Evolutionary conservation across 2,329 filamentous ascomycete species (phyloP).

Genomic region (Aphanoascus verrucosus): DNA sequence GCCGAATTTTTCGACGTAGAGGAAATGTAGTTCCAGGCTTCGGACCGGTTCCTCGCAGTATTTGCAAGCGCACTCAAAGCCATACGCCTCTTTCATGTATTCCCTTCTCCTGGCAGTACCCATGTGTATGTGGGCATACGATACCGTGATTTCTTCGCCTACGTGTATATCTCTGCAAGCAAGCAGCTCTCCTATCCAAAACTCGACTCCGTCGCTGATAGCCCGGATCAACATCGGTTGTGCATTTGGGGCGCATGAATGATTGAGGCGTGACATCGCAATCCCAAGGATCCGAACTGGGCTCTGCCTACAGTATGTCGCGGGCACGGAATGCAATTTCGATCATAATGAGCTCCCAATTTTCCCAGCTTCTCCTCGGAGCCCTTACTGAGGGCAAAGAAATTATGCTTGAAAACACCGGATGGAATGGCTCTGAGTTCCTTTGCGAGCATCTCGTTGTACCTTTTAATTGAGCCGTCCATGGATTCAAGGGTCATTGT

Average conservation of each 20-base stretch:
- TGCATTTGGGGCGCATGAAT: conserved; percentile 22
- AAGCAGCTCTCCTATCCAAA: conserved; percentile 13
- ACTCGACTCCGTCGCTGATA: neutral
- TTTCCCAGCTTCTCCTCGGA: conserved; percentile 4
- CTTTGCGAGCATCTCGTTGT: conserved; percentile 9
- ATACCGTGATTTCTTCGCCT: conserved; percentile 20
- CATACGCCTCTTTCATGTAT: conserved; percentile 13
- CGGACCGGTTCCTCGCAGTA: conserved; percentile 15
- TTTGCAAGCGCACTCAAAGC: conserved; percentile 22
- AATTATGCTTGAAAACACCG: neutral
- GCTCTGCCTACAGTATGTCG: too few relatives aligned
- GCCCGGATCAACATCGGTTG: conserved; percentile 12
- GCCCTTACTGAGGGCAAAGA: conserved; percentile 5
- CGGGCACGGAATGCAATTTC: conserved; percentile 6
- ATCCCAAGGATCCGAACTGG: neutral
- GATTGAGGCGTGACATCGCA: conserved; percentile 17
- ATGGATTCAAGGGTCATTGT: neutral
- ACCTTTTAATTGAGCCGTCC: neutral
- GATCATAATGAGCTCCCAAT: conserved; percentile 11
- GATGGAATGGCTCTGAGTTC: neutral
- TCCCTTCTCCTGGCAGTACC: conserved; percentile 11
- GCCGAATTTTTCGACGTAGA: conserved; percentile 7
- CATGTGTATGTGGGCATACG: conserved; percentile 11
- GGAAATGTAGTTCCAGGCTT: conserved; percentile 15
- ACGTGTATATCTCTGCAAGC: conserved; percentile 17